Conservation (phyloP, 306 rosid genomes). For the Psophocarpus tetragonolobus region DNA sequence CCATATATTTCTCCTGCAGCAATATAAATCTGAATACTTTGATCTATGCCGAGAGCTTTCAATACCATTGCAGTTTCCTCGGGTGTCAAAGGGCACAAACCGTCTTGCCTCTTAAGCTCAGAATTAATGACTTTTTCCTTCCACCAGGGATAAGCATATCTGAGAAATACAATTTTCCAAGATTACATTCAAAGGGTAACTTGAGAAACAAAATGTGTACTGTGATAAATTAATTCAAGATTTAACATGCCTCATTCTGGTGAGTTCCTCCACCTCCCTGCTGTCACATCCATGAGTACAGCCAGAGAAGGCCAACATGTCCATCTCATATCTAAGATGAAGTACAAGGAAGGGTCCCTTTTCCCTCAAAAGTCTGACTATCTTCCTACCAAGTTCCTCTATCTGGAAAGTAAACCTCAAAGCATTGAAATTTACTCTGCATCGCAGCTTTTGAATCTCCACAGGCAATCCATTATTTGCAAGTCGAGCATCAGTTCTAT, state of each 20-base stretch:
- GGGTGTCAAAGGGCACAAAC: conserved; percentile 91
- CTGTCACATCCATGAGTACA: conserved; percentile 77
- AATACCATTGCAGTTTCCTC: conserved; percentile 77
- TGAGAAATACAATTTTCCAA: conserved; percentile 34
- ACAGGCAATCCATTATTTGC: conserved; percentile 73
- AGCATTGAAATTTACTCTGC: conserved; percentile 74
- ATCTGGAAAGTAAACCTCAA: conserved; percentile 80
- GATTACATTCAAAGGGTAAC: conserved; percentile 8
- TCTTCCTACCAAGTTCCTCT: conserved; percentile 73
- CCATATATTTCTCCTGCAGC: conserved; percentile 98
- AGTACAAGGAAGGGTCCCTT: conserved; percentile 92
- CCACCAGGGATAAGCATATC: conserved; percentile 92
- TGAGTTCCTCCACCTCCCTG: conserved; percentile 71
- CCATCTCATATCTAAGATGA: conserved; percentile 99
- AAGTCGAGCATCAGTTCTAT: conserved; percentile 79
- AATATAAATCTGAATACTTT: conserved; percentile 68
- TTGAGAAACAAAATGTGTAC: neutral
- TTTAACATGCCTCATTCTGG: conserved; percentile 68
- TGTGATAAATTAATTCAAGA: neutral
- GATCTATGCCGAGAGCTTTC: conserved; percentile 77
- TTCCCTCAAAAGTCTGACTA: conserved; percentile 70
- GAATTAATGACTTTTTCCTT: conserved; percentile 84
- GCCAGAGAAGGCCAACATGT: conserved; percentile 96
- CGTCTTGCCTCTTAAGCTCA: conserved; percentile 72
- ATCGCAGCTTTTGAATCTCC: conserved; percentile 79